A percentile compares a stretch with the other conserved stretches of the same genome.
Evolutionary conservation across 2,329 filamentous ascomycete species (phyloP).

Genomic region (Pseudogymnoascus sp.): DNA sequence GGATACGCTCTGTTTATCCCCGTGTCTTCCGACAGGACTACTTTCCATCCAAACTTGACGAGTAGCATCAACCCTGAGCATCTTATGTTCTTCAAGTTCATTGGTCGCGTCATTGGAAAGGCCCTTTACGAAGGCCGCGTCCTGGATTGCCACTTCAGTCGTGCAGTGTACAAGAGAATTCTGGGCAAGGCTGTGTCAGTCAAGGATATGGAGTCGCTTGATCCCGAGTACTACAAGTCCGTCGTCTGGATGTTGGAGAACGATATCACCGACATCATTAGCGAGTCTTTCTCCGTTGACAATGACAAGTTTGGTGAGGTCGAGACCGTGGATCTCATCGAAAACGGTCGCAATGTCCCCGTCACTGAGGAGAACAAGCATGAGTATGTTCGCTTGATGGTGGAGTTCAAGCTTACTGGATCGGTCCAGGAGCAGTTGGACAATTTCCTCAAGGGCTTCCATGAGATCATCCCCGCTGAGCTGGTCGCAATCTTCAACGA

Average conservation of each 20-base stretch:
- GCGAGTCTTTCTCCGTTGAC: constrained; percentile 90
- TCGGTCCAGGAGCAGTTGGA: constrained; percentile 94
- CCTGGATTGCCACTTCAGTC: constrained; percentile 96
- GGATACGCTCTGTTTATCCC: constrained; percentile 96
- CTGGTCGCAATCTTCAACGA: constrained; percentile 97
- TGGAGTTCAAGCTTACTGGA: constrained; percentile 84
- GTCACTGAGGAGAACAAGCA: constrained; percentile 99
- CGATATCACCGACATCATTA: constrained; percentile 95
- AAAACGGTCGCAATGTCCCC: constrained; percentile 80
- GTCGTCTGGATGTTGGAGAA: constrained; percentile 98
- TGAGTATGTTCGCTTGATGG: constrained; percentile 89
- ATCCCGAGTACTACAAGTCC: constrained; percentile 98
- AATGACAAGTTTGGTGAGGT: constrained; percentile 90
- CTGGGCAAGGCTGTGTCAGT: constrained; percentile 90
- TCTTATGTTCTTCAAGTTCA: constrained; percentile 98
- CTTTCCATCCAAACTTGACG: constrained; percentile 94
- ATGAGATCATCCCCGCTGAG: constrained; percentile 93
- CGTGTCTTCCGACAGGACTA: constrained; percentile 93
- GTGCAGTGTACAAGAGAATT: constrained; percentile 96
- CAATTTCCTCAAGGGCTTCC: constrained; percentile 87
- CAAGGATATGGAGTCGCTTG: constrained; percentile 98
- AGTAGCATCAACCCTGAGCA: constrained; percentile 94
- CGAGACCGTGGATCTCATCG: constrained; percentile 77
- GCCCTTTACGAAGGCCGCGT: constrained; percentile 93
- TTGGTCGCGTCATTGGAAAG: constrained; percentile 96